Evolutionary conservation across 75 land plant species (phyloP).

Genomic region (Selaginella moellendorffii): DNA sequence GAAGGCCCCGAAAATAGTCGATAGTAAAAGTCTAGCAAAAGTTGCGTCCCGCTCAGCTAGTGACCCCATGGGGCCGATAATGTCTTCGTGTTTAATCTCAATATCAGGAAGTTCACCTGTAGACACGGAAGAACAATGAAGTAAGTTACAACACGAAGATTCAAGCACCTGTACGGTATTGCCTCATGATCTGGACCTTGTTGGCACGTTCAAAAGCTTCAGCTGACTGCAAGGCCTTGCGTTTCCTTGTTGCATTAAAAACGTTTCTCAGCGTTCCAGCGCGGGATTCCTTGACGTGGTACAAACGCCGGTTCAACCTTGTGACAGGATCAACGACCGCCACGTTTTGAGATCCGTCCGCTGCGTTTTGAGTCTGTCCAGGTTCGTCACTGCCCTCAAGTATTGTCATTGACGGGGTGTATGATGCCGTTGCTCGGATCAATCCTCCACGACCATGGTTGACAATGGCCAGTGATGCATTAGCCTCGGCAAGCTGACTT

Average conservation of each 20-base stretch:
- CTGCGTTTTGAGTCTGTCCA: no score
- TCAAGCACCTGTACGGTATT: constrained; percentile 38
- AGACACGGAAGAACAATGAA: no score
- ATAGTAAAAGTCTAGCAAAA: constrained; percentile 32
- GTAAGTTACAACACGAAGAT: no score
- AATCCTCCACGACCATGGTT: no score
- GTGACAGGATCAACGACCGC: constrained; percentile 11
- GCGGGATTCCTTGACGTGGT: constrained; percentile 15
- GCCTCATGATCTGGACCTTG: constrained; percentile 34
- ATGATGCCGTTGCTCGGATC: constrained; percentile 27
- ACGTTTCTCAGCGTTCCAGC: constrained; percentile 19
- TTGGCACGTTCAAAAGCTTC: constrained; percentile 37
- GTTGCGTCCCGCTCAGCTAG: constrained; percentile 32
- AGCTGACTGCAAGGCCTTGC: constrained; percentile 22
- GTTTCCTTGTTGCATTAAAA: constrained; percentile 22
- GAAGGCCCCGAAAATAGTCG: constrained; percentile 20
- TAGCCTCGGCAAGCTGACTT: no score
- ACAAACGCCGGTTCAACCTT: constrained; percentile 18
- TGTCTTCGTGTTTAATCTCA: constrained; percentile 34
- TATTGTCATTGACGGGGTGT: constrained; percentile 15
- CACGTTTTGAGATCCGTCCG: background rate
- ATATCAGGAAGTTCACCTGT: constrained; percentile 46
- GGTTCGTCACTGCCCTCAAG: background rate
- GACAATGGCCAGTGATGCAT: no score
- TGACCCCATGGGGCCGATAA: constrained; percentile 26